Base-by-base conservation (phyloP, 805 yeast genomes). In the Naumovozyma baii region DNA sequence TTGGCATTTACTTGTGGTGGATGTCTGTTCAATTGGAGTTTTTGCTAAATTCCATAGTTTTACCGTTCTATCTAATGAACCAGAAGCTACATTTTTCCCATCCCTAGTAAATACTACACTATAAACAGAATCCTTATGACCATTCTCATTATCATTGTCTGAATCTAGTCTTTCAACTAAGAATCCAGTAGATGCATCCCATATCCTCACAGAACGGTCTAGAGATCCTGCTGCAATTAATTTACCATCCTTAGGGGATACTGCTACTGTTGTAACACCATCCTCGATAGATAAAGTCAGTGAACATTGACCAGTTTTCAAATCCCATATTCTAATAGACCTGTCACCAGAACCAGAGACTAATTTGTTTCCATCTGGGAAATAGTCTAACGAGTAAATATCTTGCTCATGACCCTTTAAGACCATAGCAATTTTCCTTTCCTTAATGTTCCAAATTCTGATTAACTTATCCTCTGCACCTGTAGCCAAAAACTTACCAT, bases 201-300 rank as follows among this genome's bases (percentile, higher is more conserved):
- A 90, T 37, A 90, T 95, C 47, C 97, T 75, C 39, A 90, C 96
- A 26, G 95, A 83, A 65, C 94, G 75, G 68, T 90, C 98, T 49
- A 90, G 74, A 22, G 95, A 83, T 36, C 98, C 98, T n/a, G 96
- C 97, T 30, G 96, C 97, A 54, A 92, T 86, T 52, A 79, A 75
- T 52, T 80, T 77, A 32, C 96, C 96, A 62, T 92, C 95, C 62
- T 88, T 94, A 36, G 96, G 96, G 4, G 95, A 84, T 25, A 90
- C 92, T 17, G 96, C 95, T 35, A 90, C 96, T 0, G 98, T 90
- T 38, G 98, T 90, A 39, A 90, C 97, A 52, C 98, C 97, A 62
- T 90, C 97, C 64, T 90, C 97, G 53, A 90, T 88, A n/a, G 87
- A 77, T 49, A 90, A 70, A 34, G 95, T 87, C 57, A 87, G 71